Base-by-base conservation (phyloP, 2,329 filamentous ascomycete genomes). In the Leptographium wingfieldii region DNA sequence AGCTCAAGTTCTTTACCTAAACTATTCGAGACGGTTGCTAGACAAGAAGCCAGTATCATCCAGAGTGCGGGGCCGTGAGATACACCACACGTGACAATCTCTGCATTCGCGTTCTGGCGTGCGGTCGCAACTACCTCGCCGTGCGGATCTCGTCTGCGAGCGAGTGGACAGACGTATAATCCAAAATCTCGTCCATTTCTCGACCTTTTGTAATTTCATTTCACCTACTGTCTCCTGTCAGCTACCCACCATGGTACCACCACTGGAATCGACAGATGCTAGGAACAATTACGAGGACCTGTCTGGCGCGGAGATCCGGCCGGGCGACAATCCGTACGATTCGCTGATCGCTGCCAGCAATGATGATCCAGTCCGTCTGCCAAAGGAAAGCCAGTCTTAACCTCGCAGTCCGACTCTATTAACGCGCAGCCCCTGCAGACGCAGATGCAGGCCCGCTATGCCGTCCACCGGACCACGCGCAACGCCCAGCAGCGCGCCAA, bases 401-500 rank as follows among this genome's bases (percentile, higher is more conserved):
- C n/a, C 46, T 40, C 38, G 16, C 38, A 40, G 29, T 16, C 27
- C 5, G 19, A 12, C 43, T 35, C 27, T 53, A 11, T 35, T 35
- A 29, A 33, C 53, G 52, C 12, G 11, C 52, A 29, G 11, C 31
- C 4, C 27, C 22, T 40, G 27, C 55, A 90, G 86, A 71, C 73
- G 27, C 74, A 85, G 67, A 85, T 95, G 12, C 88, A 92, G 73
- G 71, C 75, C 7, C 79, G 84, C 51, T 97, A 96, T 71, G 76
- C 80, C 12, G 78, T 76, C 1, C 92, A 97, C 69, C 85, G 92
- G 57, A 80, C 75, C 6, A 85, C 81, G 54, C 84, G 92, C 60
- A 95, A 95, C 69, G 77, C 74, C 3, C 85, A 92, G 66, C 91
- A 95, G 70, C 85, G 80, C 65, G 79, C 78, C 12, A 90, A 87